These are phyloP conservation scores for Lagerstroemia speciosa DNA, from an alignment of 345 rosid species.

Conservation along the genomic window DNA sequence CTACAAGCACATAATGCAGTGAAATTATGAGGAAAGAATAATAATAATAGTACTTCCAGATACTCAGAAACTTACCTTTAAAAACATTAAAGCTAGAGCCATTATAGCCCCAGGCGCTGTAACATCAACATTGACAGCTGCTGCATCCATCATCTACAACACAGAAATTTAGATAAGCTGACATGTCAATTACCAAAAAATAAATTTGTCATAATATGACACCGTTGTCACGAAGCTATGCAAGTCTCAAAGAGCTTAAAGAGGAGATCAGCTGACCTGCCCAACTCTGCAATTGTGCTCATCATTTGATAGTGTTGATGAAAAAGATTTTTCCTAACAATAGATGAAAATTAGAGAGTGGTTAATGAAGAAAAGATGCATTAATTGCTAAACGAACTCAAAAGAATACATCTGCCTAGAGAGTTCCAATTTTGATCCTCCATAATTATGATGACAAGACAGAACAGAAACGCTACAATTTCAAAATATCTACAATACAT, in stretches of 20 bases:
- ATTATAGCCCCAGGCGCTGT: constrained; percentile 95
- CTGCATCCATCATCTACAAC: constrained; percentile 73
- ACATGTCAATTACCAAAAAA: background rate
- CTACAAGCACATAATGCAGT: constrained; percentile 8
- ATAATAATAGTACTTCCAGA: background rate
- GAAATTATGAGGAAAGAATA: background rate
- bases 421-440: background rate
- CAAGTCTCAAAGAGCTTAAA: background rate
- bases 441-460: constrained; percentile 2
- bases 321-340: constrained; percentile 55
- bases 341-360: constrained; percentile 1
- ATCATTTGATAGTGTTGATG: constrained; percentile 39
- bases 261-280: constrained; percentile 46
- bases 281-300: constrained; percentile 55
- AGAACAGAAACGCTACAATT: constrained; percentile 9
- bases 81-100: constrained; percentile 84
- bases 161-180: constrained; percentile 5
- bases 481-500: constrained; percentile 24
- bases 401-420: background rate
- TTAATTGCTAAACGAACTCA: background rate
- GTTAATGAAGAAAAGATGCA: background rate
- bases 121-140: constrained; percentile 72
- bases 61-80: constrained; percentile 44
- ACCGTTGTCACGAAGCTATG: background rate
- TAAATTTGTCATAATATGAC: constrained; percentile 2